Conservation (phyloP, 768 basidiomycete genomes). For the Mycena venus region DNA sequence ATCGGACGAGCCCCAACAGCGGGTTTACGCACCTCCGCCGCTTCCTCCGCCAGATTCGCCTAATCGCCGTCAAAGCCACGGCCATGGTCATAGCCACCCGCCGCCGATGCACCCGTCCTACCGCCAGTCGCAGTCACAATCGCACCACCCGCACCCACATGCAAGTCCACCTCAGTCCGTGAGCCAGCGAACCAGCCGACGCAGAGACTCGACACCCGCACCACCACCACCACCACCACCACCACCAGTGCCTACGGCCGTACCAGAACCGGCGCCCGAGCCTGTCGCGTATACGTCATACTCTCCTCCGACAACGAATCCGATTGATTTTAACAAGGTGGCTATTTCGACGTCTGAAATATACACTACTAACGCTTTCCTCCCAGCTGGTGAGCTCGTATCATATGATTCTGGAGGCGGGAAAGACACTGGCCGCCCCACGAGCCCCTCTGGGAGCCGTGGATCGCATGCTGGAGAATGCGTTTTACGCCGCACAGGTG, state of each 20-base stretch:
- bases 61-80: slow-evolving; percentile 1
- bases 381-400: slow-evolving; percentile 28
- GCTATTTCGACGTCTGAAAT: not conserved
- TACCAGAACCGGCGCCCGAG: slow-evolving; percentile 4
- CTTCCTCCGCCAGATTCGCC: slow-evolving; percentile 24
- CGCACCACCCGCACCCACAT: slow-evolving; percentile 15
- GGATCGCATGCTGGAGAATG: slow-evolving; percentile 33
- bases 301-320: slow-evolving; percentile 13
- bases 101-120: slow-evolving; percentile 15
- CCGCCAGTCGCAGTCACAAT: slow-evolving; percentile 23
- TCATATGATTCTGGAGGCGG: slow-evolving; percentile 28
- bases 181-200: slow-evolving; percentile 9
- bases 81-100: slow-evolving; percentile 13
- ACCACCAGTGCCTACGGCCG: not conserved
- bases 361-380: not conserved
- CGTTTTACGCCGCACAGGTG: slow-evolving; percentile 31
- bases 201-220: slow-evolving; percentile 26
- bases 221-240: slow-evolving; percentile 15
- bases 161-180: slow-evolving; percentile 20
- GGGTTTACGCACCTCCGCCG: slow-evolving; percentile 21
- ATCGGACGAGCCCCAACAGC: slow-evolving; percentile 22
- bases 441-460: slow-evolving; percentile 1
- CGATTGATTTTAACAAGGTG: slow-evolving; percentile 32
- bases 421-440: slow-evolving; percentile 16
- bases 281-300: slow-evolving; percentile 10